These are phyloP conservation scores for Fusarium sororula DNA, from an alignment of 2,329 filamentous ascomycete species.

Conservation along the genomic window DNA sequence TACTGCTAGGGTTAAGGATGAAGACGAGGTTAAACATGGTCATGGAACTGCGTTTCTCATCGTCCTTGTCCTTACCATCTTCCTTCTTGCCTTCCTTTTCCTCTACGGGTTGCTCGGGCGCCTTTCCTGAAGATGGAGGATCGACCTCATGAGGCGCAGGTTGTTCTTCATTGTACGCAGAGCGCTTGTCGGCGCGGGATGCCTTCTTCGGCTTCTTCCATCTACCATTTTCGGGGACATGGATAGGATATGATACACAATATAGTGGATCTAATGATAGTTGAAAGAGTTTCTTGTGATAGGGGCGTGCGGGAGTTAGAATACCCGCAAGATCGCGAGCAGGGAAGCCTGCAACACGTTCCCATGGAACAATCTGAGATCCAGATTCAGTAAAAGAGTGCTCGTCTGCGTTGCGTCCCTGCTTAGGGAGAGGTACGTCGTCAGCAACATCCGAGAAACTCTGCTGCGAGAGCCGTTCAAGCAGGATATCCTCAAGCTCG, in stretches of 20 bases:
- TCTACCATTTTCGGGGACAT: slow-evolving; percentile 78
- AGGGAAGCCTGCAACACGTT: slow-evolving; percentile 77
- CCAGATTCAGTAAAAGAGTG: slow-evolving; percentile 65
- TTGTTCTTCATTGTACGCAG: slow-evolving; percentile 47
- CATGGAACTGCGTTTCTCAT: slow-evolving; percentile 77
- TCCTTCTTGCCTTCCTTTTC: slow-evolving; percentile 42
- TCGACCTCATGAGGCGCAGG: slow-evolving; percentile 44
- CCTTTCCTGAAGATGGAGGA: slow-evolving; percentile 31
- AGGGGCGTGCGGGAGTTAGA: slow-evolving; percentile 77
- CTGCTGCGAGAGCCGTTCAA: slow-evolving; percentile 56
- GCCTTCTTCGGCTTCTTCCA: slow-evolving; percentile 76
- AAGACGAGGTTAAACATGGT: slow-evolving; percentile 99
- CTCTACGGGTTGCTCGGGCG: slow-evolving; percentile 42
- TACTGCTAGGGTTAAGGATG: slow-evolving; percentile 80
- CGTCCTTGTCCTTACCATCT: slow-evolving; percentile 50
- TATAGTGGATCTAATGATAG: slow-evolving; percentile 81
- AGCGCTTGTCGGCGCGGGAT: slow-evolving; percentile 50
- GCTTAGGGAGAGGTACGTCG: slow-evolving; percentile 54
- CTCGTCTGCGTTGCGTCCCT: slow-evolving; percentile 62
- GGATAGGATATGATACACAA: slow-evolving; percentile 85
- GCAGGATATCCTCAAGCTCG: slow-evolving; percentile 62
- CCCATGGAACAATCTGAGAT: slow-evolving; percentile 71
- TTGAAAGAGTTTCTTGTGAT: slow-evolving; percentile 85
- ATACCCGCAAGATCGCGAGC: slow-evolving; percentile 84
- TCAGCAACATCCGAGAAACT: slow-evolving; percentile 48